A percentile compares a stretch with the other conserved stretches of the same genome.
These are phyloP conservation scores for Eimeria maxima DNA, from an alignment of 169 alveolate species.

Conservation along the genomic window DNA sequence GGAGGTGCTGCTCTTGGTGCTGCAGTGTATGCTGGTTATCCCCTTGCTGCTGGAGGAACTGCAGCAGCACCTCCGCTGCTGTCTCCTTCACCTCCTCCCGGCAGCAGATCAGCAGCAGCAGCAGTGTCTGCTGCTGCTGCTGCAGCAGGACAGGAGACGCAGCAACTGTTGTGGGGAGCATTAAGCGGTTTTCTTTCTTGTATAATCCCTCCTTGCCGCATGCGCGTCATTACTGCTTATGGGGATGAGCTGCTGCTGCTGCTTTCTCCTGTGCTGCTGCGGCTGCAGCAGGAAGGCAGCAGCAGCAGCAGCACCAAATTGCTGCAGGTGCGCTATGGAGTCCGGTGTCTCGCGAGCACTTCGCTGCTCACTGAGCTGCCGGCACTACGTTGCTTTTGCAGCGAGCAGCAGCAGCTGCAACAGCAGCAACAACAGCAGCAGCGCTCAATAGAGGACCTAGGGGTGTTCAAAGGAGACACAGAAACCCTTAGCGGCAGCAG, in stretches of 20 bases:
- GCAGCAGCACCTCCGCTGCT: slow-evolving; percentile 25
- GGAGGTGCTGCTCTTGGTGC: slow-evolving; percentile 1
- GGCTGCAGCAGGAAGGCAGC: neutral
- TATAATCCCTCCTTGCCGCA: slow-evolving; percentile 77
- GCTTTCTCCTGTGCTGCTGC: slow-evolving; percentile 80
- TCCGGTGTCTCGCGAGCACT: slow-evolving; percentile 54
- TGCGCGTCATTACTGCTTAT: slow-evolving; percentile 52
- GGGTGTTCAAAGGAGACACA: slow-evolving; percentile 14
- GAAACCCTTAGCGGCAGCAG: slow-evolving; percentile 50
- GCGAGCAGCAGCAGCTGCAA: slow-evolving; percentile 45
- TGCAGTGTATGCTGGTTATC: slow-evolving; percentile 1
- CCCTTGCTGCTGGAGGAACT: slow-evolving; percentile 1
- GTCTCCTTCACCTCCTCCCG: neutral
- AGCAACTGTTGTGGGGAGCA: slow-evolving; percentile 77
- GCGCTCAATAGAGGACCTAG: slow-evolving; percentile 11
- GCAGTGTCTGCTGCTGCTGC: slow-evolving; percentile 3
- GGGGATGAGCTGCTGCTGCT: slow-evolving; percentile 70
- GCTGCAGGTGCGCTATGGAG: slow-evolving; percentile 63
- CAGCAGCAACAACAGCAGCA: slow-evolving; percentile 56
- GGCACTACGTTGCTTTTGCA: neutral
- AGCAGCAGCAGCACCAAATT: slow-evolving; percentile 53
- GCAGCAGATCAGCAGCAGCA: neutral
- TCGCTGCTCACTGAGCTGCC: slow-evolving; percentile 63
- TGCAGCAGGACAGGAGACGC: neutral
- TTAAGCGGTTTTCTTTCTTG: slow-evolving; percentile 76